A percentile compares a stretch with the other conserved stretches of the same genome.
Evolutionary conservation across 352 stramenopile species (phyloP).

Genomic region (Phytophthora chlamydospora): DNA sequence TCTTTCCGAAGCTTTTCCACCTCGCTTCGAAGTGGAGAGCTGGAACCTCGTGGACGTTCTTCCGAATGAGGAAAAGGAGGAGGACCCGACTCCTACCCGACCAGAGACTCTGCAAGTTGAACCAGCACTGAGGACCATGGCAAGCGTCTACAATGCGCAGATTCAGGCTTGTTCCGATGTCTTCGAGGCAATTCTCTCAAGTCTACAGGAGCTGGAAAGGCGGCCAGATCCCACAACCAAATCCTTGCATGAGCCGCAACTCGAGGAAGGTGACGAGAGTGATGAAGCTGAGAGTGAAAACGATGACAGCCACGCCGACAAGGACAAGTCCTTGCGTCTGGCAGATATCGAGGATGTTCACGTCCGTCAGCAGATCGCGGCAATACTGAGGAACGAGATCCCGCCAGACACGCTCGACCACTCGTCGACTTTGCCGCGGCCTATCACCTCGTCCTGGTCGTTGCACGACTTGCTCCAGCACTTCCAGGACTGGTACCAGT

Average conservation of each 20-base stretch:
- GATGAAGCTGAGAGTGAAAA: constrained; percentile 5
- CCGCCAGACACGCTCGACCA: constrained; percentile 4
- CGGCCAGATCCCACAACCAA: not conserved
- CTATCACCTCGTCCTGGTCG: constrained; percentile 13
- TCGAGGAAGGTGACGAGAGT: constrained; percentile 6
- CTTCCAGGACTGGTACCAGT: constrained; percentile 28
- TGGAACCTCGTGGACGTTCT: not conserved
- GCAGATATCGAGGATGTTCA: constrained; percentile 16
- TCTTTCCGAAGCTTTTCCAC: constrained; percentile 22
- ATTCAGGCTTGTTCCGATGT: constrained; percentile 2
- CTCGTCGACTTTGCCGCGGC: not conserved
- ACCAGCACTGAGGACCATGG: constrained; percentile 1
- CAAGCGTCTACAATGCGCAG: constrained; percentile 20
- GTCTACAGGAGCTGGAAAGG: not conserved
- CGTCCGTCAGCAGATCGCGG: constrained; percentile 13
- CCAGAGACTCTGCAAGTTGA: not conserved
- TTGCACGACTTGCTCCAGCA: constrained; percentile 36
- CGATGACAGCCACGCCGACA: constrained; percentile 1
- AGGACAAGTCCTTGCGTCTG: constrained; percentile 1
- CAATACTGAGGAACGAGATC: constrained; percentile 33
- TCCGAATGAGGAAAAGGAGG: no score
- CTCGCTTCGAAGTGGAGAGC: constrained; percentile 4
- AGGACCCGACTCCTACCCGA: not conserved
- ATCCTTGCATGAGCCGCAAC: not conserved
- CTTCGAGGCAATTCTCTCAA: constrained; percentile 11